Conservation (phyloP, 2,329 filamentous ascomycete species). For the Lachnellula occidentalis region DNA sequence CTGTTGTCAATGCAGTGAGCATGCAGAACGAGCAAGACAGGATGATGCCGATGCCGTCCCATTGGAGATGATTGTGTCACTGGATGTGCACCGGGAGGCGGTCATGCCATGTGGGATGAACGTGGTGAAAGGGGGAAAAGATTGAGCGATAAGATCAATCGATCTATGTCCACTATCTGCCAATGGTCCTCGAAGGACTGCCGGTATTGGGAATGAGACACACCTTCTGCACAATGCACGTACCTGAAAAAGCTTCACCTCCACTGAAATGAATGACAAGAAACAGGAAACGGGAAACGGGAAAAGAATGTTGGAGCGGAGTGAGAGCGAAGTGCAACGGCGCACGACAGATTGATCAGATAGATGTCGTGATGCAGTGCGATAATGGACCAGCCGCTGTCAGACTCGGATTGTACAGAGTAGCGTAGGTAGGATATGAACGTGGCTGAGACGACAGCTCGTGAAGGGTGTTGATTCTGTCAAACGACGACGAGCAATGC, state of each 20-base stretch:
- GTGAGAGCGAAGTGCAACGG: neutral
- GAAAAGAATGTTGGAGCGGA: neutral
- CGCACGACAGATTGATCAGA: neutral
- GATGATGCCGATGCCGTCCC: neutral
- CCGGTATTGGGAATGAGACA: neutral
- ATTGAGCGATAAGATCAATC: neutral
- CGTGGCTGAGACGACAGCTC: neutral
- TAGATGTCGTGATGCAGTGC: neutral
- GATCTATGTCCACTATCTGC: neutral
- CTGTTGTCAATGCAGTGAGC: constrained; percentile 1
- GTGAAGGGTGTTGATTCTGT: neutral
- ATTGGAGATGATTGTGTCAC: neutral
- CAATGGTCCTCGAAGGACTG: neutral
- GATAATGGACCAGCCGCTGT: neutral
- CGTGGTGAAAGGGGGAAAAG: neutral
- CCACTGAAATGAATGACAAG: neutral
- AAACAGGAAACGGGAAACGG: neutral
- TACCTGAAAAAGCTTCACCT: neutral
- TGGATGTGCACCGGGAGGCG: neutral
- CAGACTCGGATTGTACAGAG: neutral
- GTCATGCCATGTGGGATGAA: neutral
- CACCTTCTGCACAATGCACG: neutral
- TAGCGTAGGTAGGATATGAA: neutral
- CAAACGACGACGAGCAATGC: neutral
- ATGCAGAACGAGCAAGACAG: neutral